Conservation (phyloP, 208 protist genomes). For the Acanthamoeba castellanii region DNA sequence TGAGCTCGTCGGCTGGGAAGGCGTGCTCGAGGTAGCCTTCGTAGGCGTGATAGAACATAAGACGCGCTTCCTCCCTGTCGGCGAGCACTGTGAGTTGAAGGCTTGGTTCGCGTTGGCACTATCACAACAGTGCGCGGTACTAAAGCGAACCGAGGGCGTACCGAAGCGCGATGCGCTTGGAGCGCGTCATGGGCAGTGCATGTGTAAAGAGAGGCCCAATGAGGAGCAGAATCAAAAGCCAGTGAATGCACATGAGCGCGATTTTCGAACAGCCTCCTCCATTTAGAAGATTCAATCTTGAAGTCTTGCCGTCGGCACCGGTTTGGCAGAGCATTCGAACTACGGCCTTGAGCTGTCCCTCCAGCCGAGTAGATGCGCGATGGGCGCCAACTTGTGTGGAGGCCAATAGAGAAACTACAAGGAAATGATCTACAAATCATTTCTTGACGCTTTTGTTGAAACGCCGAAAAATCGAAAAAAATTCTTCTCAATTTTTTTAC, state of each 20-base stretch:
- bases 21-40: conserved; percentile 91
- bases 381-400: too few relatives aligned
- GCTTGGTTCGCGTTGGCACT: not conserved
- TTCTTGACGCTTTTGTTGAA: not conserved
- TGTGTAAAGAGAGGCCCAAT: not conserved
- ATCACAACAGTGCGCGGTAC: not conserved
- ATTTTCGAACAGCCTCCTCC: not conserved
- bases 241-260: not conserved
- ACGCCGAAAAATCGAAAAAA: not conserved
- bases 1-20: conserved; percentile 93
- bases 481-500: not conserved
- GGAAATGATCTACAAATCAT: not conserved
- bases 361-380: too few relatives aligned
- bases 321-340: too few relatives aligned
- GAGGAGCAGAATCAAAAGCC: not conserved
- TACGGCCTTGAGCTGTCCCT: too few relatives aligned
- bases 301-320: not conserved
- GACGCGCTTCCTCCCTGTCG: conserved; percentile 81
- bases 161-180: not conserved
- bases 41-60: conserved; percentile 93
- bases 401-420: too few relatives aligned
- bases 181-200: not conserved
- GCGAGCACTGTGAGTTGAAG: not conserved
- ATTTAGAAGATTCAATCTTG: not conserved
- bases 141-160: not conserved